Evolutionary conservation across 73 alveolate genomes (phyloP), one percentile per base, ranked within the genome.

Genomic region (Stentor roeselii): DNA sequence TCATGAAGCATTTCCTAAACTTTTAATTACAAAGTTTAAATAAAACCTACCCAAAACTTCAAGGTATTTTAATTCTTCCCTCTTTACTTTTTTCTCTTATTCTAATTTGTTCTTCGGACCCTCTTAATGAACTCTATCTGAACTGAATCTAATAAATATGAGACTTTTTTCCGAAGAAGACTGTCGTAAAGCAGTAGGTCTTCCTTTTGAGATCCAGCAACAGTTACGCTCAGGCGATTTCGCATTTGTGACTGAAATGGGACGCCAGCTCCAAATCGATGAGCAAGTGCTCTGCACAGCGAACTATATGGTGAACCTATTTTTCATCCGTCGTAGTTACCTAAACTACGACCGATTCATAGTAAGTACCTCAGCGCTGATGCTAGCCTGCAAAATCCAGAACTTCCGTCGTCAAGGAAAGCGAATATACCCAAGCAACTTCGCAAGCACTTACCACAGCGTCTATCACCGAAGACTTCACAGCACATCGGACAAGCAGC

Each of bases 121-220:
- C 78, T 78, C 83, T 41, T 78, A 41, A 78, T 78, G 39, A 42
- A 15, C 15, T 78, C 50, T 42, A 41, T 15, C 83, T 74, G 30
- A 3, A 41, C 0, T 30, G 39, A 0, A 27, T 76, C 30, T 76
- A 40, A 76, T 40, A 36, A 38, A 32, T 6, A 38, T 38, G 84
- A 15, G 36, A 6, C 14, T 40, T 34, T 76, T 38, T 76, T 38
- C 84, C 14, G 84, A 40, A 34, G 35, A 76, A 76, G 84, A 76
- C 30, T 38, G 76, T 32, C n/a, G 76, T n/a, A 21, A 38, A 40
- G 76, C 35, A 36, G 76, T 38, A 15, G 84, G 84, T n/a, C 74
- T 76, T 76, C 60, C 84, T 27, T 76, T 76, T 38, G 60, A 37
- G 39, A 76, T 76, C 34, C 84, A 76, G 39, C 74, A 76, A 76